These are phyloP conservation scores for Mucor plumbeus DNA, from an alignment of 371 early-diverging fungal genomes.

Conservation along the genomic window DNA sequence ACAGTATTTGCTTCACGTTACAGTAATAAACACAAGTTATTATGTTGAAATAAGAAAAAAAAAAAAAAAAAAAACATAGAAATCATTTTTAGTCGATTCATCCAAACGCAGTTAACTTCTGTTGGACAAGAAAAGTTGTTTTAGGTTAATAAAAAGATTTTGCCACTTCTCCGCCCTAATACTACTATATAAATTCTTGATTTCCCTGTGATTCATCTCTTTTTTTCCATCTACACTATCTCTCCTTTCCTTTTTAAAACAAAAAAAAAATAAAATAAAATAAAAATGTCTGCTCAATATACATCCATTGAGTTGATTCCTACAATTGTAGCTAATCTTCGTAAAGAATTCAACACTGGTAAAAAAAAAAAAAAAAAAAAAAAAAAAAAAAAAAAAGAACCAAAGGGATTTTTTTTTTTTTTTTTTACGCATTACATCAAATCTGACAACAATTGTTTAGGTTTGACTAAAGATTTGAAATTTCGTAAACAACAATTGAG, in stretches of 20 bases:
- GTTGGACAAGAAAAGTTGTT: constrained; percentile 6
- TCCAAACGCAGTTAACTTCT: constrained; percentile 17
- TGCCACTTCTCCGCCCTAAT: constrained; percentile 2
- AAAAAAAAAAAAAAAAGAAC: no score
- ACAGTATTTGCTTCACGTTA: constrained; percentile 63
- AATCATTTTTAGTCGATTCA: no score
- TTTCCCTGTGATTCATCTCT: background rate
- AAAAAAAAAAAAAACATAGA: no score
- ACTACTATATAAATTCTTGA: constrained; percentile 1
- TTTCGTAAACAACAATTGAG: constrained; percentile 81
- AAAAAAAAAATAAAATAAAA: constrained; percentile 19
- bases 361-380: background rate
- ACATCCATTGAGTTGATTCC: constrained; percentile 41
- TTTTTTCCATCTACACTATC: background rate
- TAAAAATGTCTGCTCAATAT: constrained; percentile 29
- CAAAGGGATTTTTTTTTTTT: no score
- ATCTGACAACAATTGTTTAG: constrained; percentile 17
- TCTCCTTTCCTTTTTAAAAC: constrained; percentile 5
- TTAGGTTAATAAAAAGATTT: background rate
- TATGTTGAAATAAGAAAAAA: constrained; percentile 3
- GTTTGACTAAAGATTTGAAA: constrained; percentile 59
- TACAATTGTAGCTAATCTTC: constrained; percentile 51
- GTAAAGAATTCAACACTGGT: constrained; percentile 55
- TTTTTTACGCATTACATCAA: background rate
- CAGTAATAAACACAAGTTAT: constrained; percentile 36